Percentiles rank a stretch among this genome's conserved stretches.
Evolutionary conservation across 805 yeast genomes (phyloP).

Genomic region (Hagleromyces aurorensis): DNA sequence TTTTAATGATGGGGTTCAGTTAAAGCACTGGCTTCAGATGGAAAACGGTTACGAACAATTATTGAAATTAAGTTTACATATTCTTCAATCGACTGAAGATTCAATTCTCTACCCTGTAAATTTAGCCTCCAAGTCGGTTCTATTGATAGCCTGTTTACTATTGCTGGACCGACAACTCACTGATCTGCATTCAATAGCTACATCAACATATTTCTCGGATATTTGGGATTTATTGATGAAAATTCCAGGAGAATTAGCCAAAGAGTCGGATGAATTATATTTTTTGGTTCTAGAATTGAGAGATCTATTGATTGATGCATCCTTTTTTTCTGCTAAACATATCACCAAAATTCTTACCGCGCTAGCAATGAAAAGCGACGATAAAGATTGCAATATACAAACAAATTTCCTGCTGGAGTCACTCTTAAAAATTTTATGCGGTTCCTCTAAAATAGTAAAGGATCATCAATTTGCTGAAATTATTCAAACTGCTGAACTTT

Average conservation of each 20-base stretch:
- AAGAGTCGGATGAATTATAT: slow-evolving; percentile 21
- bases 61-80: slow-evolving; percentile 11
- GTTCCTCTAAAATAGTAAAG: slow-evolving; percentile 5
- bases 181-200: slow-evolving; percentile 4
- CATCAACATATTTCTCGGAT: slow-evolving; percentile 6
- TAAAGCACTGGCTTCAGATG: slow-evolving; percentile 18
- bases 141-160: slow-evolving; percentile 19
- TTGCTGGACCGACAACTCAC: slow-evolving; percentile 6
- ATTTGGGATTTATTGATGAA: slow-evolving; percentile 18
- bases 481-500: slow-evolving; percentile 17
- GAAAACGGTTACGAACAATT: slow-evolving; percentile 20
- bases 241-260: slow-evolving; percentile 16
- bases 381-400: slow-evolving; percentile 6
- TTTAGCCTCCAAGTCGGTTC: slow-evolving; percentile 21
- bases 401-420: slow-evolving; percentile 18
- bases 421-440: slow-evolving; percentile 7
- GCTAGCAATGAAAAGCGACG: slow-evolving; percentile 11
- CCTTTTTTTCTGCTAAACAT: slow-evolving; percentile 12
- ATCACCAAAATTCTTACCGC: slow-evolving; percentile 14
- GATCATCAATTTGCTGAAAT: slow-evolving; percentile 19
- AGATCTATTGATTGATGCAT: slow-evolving; percentile 9
- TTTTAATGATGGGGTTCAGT: slow-evolving; percentile 3
- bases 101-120: slow-evolving; percentile 21
- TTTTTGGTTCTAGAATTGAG: slow-evolving; percentile 21
- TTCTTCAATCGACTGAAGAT: slow-evolving; percentile 23